These are phyloP conservation scores for Capsella bursapastoris DNA, from an alignment of 345 rosid genomes.

Conservation along the genomic window DNA sequence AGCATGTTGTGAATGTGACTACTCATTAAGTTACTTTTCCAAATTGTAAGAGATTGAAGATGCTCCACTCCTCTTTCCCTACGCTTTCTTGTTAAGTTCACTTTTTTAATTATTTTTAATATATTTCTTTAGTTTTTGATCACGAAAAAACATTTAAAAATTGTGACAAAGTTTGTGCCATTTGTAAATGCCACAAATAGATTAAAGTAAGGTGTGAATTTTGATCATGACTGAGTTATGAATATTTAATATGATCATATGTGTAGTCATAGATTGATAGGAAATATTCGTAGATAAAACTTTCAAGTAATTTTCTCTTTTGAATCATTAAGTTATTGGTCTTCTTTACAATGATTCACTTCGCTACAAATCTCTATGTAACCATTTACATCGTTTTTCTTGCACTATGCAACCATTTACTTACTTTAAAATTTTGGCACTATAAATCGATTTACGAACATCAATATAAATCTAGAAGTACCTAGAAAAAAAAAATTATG, in stretches of 20 bases:
- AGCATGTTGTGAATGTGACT: conserved; percentile 34
- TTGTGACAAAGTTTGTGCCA: neutral
- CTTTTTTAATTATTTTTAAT: no score
- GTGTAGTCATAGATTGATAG: neutral
- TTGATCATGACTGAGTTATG: no score
- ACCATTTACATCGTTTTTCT: neutral
- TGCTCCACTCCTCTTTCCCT: neutral
- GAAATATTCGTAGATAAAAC: neutral
- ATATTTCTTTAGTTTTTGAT: no score
- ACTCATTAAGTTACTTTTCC: conserved; percentile 33
- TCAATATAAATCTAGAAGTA: neutral
- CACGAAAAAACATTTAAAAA: neutral
- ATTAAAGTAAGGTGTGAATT: neutral
- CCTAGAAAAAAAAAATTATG: neutral
- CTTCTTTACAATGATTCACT: no score
- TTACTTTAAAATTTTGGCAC: neutral
- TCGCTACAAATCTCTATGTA: neutral
- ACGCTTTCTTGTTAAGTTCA: neutral
- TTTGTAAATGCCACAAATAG: conserved; percentile 13
- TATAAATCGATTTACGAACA: conserved; percentile 4
- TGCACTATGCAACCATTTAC: neutral
- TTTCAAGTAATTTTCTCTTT: neutral
- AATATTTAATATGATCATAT: neutral
- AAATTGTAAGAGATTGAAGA: conserved; percentile 32
- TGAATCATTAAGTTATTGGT: no score